Base-by-base conservation (phyloP, 2,329 filamentous ascomycete species). In the Mycosphaerelloides madeirae region DNA sequence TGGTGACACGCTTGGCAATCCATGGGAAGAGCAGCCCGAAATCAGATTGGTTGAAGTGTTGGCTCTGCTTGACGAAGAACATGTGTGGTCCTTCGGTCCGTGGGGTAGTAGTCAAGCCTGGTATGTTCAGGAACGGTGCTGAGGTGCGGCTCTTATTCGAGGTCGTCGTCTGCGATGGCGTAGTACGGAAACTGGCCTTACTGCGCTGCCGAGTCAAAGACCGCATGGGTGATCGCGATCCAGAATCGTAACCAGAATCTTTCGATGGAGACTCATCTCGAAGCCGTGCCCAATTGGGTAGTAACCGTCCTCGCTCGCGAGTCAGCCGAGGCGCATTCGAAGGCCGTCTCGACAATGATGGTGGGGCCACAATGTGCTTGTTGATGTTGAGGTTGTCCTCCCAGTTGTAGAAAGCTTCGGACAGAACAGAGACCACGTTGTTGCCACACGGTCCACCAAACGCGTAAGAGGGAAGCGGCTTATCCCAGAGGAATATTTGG, bases 21-120 rank as follows among this genome's bases (percentile, higher is more conserved):
- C 82, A 85, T 0, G 87, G 87, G 60, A 94, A 94, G 16, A 95
- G 68, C 18, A 93, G 69, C 29, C 85, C 88, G 56, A 93, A 94
- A 60, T 95, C 88, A 15, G 81, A 85, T 65, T 94, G 88, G 46
- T 78, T 87, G 19, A 94, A 75, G 62, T 95, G 88, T 0, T 87
- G 86, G n/a, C 83, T 85, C 34, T 77, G 72, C 12, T 74, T 63
- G 2, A 87, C 81, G 63, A 87, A 91, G 68, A 86, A 94, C 58
- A 91, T 79, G 54, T 83, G 77, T 3, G 87, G 82, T 59, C 61
- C 54, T 38, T 52, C 42, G 28, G 45, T 54, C 19, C 48, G 43
- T 31, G 44, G 29, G 11, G 33, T 35, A 15, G 38, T 47, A 36
- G 6, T 33, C 20, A 16, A 29, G 40, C 33, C 31, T 40, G 39